These are phyloP conservation scores for Aschersonia sp. DNA, from an alignment of 2,329 filamentous ascomycete genomes.

Conservation along the genomic window DNA sequence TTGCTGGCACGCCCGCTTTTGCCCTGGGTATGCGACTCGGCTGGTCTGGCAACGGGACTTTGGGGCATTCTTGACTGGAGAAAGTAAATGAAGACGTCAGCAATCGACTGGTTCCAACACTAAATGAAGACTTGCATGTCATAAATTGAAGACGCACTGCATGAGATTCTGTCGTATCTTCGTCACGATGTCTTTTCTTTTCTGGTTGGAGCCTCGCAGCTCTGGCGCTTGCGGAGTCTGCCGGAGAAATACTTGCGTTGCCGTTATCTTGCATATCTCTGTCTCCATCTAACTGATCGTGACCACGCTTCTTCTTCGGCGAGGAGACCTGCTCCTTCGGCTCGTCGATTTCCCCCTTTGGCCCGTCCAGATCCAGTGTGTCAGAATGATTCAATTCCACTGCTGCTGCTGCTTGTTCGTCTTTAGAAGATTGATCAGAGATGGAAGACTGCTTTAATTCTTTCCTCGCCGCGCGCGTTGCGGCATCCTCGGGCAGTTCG, in stretches of 20 bases:
- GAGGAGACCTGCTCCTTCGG: constrained; percentile 37
- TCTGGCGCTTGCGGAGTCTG: constrained; percentile 32
- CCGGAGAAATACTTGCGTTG: constrained; percentile 24
- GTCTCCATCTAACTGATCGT: constrained; percentile 40
- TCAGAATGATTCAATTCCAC: constrained; percentile 11
- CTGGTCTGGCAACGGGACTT: background rate
- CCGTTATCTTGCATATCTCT: constrained; percentile 28
- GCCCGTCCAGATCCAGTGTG: constrained; percentile 20
- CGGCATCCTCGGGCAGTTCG: constrained; percentile 40
- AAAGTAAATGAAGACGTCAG: background rate
- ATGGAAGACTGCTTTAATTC: constrained; percentile 51
- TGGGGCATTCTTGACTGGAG: background rate
- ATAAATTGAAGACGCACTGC: constrained; percentile 15
- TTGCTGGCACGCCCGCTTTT: background rate
- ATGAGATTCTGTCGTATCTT: constrained; percentile 20
- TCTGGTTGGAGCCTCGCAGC: constrained; percentile 38
- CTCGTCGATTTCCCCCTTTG: constrained; percentile 19
- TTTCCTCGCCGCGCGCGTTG: constrained; percentile 47
- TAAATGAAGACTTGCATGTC: background rate
- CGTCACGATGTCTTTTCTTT: constrained; percentile 49
- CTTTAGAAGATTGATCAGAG: constrained; percentile 25
- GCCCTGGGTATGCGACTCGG: background rate
- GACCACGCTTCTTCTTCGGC: constrained; percentile 52
- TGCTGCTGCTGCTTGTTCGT: background rate
- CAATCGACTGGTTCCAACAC: background rate